Evolutionary conservation across 495 filamentous ascomycete species (phyloP), one percentile per base, ranked within the genome.

Genomic region (Xylaria nigripes): DNA sequence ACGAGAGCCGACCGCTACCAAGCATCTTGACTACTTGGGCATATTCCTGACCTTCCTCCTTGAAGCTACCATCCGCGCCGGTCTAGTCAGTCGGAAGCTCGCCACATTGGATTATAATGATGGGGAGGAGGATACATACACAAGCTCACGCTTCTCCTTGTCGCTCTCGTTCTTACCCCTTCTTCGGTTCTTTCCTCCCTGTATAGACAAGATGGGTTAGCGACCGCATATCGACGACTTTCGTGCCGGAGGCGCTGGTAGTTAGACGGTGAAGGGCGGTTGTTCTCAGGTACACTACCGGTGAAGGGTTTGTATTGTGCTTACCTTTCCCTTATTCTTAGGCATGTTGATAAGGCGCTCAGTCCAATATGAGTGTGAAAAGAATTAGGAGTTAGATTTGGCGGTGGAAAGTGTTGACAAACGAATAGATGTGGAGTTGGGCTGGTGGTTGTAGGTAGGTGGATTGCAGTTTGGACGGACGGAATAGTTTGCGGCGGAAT

Each of bases 161-260:
- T 76, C 74, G 79, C 96, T 97, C 79, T 98, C 93, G 81, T 98
- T 98, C 89, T 97, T 98, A 74, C 93, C 93, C 74, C 93, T 86
- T 77, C 93, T 83, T 70, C 93, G 78, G 75, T 98, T 98, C 81
- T 97, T 98, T 79, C 93, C 93, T 71, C 93, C 93, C 87, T 96
- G 64, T 74, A 9, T 15, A 36, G 30, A 59, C 45, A 36, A 46
- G 29, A 50, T 2, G 18, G 21, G 32, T 51, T 29, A 56, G 45
- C 48, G 27, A 19, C 22, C 24, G 43, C 45, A 12, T 42, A 30
- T 44, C 24, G 48, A 46, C 36, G 48, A 30, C 29, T 30, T 50
- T n/a, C n/a, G n/a, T n/a, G n/a, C n/a, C n/a, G n/a, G n/a, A n/a
- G n/a, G n/a, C n/a, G n/a, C n/a, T n/a, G n/a, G n/a, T n/a, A n/a